These are phyloP conservation scores for Cryptococcus neoformans DNA, from an alignment of 1,284 basidiomycete species.

Conservation along the genomic window DNA sequence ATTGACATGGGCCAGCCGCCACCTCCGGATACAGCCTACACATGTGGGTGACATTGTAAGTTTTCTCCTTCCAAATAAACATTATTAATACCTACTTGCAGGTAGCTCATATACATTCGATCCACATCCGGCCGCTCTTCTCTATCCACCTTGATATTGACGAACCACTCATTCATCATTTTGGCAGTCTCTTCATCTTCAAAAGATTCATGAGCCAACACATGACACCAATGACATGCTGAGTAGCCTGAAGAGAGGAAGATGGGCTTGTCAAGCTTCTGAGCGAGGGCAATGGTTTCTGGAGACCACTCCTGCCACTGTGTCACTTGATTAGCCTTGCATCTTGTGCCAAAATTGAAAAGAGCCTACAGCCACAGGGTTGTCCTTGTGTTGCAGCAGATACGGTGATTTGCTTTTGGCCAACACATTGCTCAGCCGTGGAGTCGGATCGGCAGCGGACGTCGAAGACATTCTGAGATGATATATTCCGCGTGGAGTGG, in stretches of 20 bases:
- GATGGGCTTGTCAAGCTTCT: slow-evolving; percentile 50
- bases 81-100: slow-evolving; percentile 35
- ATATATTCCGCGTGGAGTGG: too few relatives aligned
- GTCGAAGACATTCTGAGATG: background rate
- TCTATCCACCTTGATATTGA: slow-evolving; percentile 54
- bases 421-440: slow-evolving; percentile 42
- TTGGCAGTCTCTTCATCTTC: slow-evolving; percentile 51
- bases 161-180: slow-evolving; percentile 52
- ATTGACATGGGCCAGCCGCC: slow-evolving; percentile 55
- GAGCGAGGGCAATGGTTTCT: slow-evolving; percentile 50
- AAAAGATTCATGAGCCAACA: slow-evolving; percentile 51
- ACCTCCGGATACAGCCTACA: slow-evolving; percentile 48
- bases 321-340: background rate
- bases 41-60: background rate
- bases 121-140: slow-evolving; percentile 55
- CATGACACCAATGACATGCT: slow-evolving; percentile 46
- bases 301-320: slow-evolving; percentile 54
- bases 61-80: background rate
- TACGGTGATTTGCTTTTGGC: slow-evolving; percentile 52
- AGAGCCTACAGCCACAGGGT: slow-evolving; percentile 46
- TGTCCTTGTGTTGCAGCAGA: slow-evolving; percentile 52
- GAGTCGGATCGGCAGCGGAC: background rate
- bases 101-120: slow-evolving; percentile 53
- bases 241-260: slow-evolving; percentile 55
- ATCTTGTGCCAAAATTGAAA: background rate